Percentiles rank a stretch among this genome's conserved stretches.
phyloP scores from a whole-genome alignment of 139 green algal genomes.

The Chlamydomonas sp. region DNA sequence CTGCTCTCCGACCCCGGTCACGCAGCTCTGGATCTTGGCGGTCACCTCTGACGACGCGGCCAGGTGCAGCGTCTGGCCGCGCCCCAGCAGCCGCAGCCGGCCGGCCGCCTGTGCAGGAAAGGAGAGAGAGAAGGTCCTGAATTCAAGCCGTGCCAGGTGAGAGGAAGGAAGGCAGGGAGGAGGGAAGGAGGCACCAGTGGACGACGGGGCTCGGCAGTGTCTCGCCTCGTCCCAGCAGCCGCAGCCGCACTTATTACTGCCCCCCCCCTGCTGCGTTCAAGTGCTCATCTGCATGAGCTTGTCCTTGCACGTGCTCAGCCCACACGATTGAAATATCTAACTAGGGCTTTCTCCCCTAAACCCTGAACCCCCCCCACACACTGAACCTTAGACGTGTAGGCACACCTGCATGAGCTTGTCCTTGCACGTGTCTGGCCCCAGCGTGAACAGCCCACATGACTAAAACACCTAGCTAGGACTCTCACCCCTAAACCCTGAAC shows the following conservation, averaged over 20 bases:
- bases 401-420: constrained; percentile 60
- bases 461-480: too few relatives aligned
- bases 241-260: too few relatives aligned
- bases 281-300: constrained; percentile 12
- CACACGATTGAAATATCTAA: too few relatives aligned
- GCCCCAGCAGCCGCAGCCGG: constrained; percentile 29
- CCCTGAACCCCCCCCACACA: background rate
- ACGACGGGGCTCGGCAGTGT: too few relatives aligned
- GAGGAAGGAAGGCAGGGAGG: too few relatives aligned
- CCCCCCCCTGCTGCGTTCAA: constrained; percentile 34
- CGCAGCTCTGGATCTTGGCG: constrained; percentile 12
- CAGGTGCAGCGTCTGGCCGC: constrained; percentile 28
- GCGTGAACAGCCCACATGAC: constrained; percentile 49
- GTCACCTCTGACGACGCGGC: constrained; percentile 28
- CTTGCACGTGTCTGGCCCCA: constrained; percentile 41
- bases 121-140: too few relatives aligned
- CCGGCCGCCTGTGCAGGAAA: constrained; percentile 22
- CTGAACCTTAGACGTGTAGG: constrained; percentile 14
- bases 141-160: too few relatives aligned
- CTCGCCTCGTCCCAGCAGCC: constrained; percentile 35
- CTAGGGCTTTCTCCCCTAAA: too few relatives aligned
- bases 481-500: background rate
- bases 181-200: too few relatives aligned
- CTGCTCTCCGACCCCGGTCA: too few relatives aligned
- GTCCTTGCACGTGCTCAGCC: background rate